Conservation (phyloP, 1,284 basidiomycete genomes). For the Stygiomarasmius scandens region DNA sequence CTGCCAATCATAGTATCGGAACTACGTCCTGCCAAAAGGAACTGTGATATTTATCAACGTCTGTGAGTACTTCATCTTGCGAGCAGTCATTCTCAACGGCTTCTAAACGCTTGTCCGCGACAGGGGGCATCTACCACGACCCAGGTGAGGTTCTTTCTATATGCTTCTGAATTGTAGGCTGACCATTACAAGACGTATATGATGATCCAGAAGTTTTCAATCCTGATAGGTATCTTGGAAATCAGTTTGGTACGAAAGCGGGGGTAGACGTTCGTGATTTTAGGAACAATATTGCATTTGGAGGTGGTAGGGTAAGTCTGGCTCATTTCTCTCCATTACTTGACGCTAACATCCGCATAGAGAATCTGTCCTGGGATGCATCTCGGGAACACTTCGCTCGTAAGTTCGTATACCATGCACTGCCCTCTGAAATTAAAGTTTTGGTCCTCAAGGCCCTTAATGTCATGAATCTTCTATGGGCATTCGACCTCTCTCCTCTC, state of each 20-base stretch:
- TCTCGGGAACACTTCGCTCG: constrained; percentile 3
- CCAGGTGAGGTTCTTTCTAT: constrained; percentile 11
- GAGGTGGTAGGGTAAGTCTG: not conserved
- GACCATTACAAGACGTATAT: constrained; percentile 14
- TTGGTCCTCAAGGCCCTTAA: not conserved
- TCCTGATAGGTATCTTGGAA: constrained; percentile 5
- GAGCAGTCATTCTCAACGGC: too few relatives aligned
- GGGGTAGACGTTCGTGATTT: constrained; percentile 9
- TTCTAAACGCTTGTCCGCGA: not conserved
- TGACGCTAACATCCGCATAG: not conserved
- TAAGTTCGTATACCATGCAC: not conserved
- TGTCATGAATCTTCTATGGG: constrained; percentile 12
- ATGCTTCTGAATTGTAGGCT: not conserved
- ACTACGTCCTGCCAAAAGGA: constrained; percentile 18
- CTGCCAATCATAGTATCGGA: constrained; percentile 21
- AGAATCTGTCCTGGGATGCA: constrained; percentile 9
- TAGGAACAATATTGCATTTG: constrained; percentile 2
- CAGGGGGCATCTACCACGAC: constrained; percentile 23
- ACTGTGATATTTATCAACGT: constrained; percentile 20
- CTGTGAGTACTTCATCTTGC: constrained; percentile 16
- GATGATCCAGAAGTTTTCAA: constrained; percentile 21
- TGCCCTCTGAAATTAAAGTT: not conserved
- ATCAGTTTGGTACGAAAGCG: constrained; percentile 5
- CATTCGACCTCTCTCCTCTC: constrained; percentile 5
- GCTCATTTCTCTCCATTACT: not conserved